These are phyloP conservation scores for Dalbergia cochinchinensis DNA, from an alignment of 306 rosid species.

Conservation along the genomic window DNA sequence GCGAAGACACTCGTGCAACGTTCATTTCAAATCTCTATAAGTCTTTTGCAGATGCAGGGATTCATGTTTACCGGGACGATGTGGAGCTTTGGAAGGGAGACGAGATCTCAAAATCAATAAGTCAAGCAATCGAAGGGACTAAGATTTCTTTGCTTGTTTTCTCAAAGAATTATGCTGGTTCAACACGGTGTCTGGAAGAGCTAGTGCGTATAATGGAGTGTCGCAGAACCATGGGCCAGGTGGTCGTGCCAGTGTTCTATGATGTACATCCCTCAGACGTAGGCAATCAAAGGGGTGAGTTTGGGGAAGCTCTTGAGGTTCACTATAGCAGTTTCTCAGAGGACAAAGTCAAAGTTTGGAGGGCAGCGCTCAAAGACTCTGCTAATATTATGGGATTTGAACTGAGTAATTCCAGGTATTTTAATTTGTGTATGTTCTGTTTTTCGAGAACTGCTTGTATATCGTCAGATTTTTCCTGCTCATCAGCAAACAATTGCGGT, in stretches of 20 bases:
- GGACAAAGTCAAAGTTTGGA: no score
- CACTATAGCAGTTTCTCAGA: no score
- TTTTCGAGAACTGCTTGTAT: no score
- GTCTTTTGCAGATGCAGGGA: neutral
- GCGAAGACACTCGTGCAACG: neutral
- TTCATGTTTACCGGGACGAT: neutral
- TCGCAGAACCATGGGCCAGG: neutral
- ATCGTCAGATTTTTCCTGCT: no score
- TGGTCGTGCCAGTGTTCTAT: conserved; percentile 7
- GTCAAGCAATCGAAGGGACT: neutral
- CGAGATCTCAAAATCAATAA: neutral
- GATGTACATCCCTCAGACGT: neutral
- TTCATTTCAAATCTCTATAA: neutral
- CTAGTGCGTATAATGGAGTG: neutral
- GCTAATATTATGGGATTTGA: no score
- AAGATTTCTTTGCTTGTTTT: neutral
- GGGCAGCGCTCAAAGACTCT: no score
- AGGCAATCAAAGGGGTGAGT: neutral
- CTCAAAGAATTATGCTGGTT: neutral
- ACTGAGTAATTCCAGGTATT: no score
- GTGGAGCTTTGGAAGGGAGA: neutral
- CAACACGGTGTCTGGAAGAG: neutral
- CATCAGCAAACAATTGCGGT: no score
- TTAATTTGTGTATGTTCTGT: no score
- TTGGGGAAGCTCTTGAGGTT: neutral